These are phyloP conservation scores for Pichia sp. DNA, from an alignment of 1,139 yeast species.

Conservation along the genomic window DNA sequence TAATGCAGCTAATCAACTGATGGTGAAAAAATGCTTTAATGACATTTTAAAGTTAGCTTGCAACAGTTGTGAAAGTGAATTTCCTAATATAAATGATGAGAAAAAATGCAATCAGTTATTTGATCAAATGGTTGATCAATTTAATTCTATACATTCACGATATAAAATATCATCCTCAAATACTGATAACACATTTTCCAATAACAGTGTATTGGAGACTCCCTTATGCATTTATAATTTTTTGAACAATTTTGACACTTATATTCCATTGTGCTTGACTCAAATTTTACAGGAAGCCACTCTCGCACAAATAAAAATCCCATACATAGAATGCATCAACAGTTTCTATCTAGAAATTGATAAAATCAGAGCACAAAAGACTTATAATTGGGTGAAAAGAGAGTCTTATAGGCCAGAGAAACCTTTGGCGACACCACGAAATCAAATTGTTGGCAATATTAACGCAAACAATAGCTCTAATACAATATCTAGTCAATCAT, in stretches of 20 bases:
- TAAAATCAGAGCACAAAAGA: slow-evolving; percentile 14
- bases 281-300: slow-evolving; percentile 22
- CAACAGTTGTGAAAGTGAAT: slow-evolving; percentile 24
- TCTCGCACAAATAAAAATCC: slow-evolving; percentile 14
- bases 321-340: slow-evolving; percentile 24
- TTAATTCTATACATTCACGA: slow-evolving; percentile 22
- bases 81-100: slow-evolving; percentile 23
- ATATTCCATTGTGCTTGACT: slow-evolving; percentile 20
- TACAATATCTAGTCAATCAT: neutral
- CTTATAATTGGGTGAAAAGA: slow-evolving; percentile 25
- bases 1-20: slow-evolving; percentile 7
- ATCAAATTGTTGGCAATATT: neutral
- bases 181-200: slow-evolving; percentile 11
- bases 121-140: slow-evolving; percentile 21
- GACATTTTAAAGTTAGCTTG: slow-evolving; percentile 25
- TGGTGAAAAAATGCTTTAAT: slow-evolving; percentile 23
- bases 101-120: slow-evolving; percentile 17
- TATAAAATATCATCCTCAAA: slow-evolving; percentile 15
- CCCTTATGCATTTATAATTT: slow-evolving; percentile 25
- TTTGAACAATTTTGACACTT: slow-evolving; percentile 19
- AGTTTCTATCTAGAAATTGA: slow-evolving; percentile 25
- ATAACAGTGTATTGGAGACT: slow-evolving; percentile 10
- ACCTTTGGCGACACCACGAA: neutral
- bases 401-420: neutral
- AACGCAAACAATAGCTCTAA: slow-evolving; percentile 5